Percentiles rank a stretch among this genome's conserved stretches.
Conservation (phyloP, 352 stramenopile genomes). For the Globisporangium takayamanum region DNA sequence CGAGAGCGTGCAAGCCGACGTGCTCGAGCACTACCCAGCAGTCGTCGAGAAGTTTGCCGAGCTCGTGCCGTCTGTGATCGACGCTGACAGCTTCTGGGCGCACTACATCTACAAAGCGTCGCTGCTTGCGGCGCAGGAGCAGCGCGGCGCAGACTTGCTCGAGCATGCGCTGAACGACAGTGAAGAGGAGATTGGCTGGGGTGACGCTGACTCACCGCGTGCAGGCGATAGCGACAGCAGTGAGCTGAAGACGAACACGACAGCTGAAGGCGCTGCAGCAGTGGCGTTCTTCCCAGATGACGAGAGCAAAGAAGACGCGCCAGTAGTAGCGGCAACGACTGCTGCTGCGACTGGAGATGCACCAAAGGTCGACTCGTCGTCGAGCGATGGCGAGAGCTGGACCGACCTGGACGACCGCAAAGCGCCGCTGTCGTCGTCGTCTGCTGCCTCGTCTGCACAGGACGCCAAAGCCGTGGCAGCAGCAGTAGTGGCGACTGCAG, state of each 20-base stretch:
- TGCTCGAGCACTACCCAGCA: conserved; percentile 59
- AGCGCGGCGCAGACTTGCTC: conserved; percentile 52
- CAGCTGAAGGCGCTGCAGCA: too few relatives aligned
- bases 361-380: conserved; percentile 20
- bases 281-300: conserved; percentile 32
- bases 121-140: conserved; percentile 56
- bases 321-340: background rate
- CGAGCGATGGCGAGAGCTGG: conserved; percentile 59
- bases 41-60: conserved; percentile 48
- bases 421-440: conserved; percentile 35
- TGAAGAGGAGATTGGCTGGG: conserved; percentile 67
- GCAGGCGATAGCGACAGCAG: conserved; percentile 29
- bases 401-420: conserved; percentile 61
- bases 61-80: conserved; percentile 47
- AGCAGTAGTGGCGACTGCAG: background rate
- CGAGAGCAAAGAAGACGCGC: conserved; percentile 25
- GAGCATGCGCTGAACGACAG: conserved; percentile 28
- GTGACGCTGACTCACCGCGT: conserved; percentile 46
- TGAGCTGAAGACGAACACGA: background rate
- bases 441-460: conserved; percentile 29
- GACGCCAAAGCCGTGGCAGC: background rate
- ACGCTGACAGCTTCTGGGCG: conserved; percentile 49
- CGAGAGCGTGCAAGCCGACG: conserved; percentile 35
- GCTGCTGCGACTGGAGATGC: background rate
- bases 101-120: conserved; percentile 78